Percentiles rank a stretch among this genome's conserved stretches.
Evolutionary conservation across 202 grass and related monocot genomes (phyloP).

Genomic region (Tripidium arundinaceum): DNA sequence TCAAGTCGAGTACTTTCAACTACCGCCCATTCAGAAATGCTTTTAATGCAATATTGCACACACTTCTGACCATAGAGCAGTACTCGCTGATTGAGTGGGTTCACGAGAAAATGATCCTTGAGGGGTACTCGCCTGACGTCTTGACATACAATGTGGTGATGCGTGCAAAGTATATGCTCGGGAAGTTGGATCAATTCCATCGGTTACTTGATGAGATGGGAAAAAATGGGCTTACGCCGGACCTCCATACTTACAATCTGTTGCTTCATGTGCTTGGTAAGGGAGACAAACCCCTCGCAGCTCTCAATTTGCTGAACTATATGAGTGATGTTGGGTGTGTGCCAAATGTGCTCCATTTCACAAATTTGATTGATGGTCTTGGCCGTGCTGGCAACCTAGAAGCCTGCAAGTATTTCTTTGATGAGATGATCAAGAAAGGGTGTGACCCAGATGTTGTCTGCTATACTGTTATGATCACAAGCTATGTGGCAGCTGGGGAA

Average conservation of each 20-base stretch:
- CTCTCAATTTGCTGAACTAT: slow-evolving; percentile 87
- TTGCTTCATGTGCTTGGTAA: slow-evolving; percentile 89
- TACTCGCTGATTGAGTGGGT: slow-evolving; percentile 82
- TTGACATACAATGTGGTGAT: slow-evolving; percentile 91
- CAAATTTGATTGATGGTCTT: slow-evolving; percentile 92
- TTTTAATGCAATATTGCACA: slow-evolving; percentile 81
- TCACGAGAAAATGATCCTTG: slow-evolving; percentile 69
- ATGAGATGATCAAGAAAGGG: slow-evolving; percentile 92
- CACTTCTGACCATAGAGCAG: slow-evolving; percentile 60
- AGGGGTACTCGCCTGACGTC: slow-evolving; percentile 66
- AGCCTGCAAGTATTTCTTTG: slow-evolving; percentile 91
- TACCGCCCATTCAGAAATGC: slow-evolving; percentile 70
- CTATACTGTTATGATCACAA: slow-evolving; percentile 85
- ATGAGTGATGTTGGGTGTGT: slow-evolving; percentile 75
- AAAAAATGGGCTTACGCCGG: slow-evolving; percentile 52
- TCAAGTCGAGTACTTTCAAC: slow-evolving; percentile 67
- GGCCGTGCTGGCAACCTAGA: slow-evolving; percentile 82
- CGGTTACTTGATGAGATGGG: slow-evolving; percentile 79
- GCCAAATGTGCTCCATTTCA: slow-evolving; percentile 85
- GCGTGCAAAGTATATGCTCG: slow-evolving; percentile 92
- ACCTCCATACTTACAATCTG: slow-evolving; percentile 82
- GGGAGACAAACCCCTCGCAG: slow-evolving; percentile 82
- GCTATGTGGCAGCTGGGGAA: slow-evolving; percentile 74
- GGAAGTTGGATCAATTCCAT: slow-evolving; percentile 86
- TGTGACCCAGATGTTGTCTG: slow-evolving; percentile 83